A percentile compares a stretch with the other conserved stretches of the same genome.
Evolutionary conservation across 352 stramenopile species (phyloP).

Genomic region (Globisporangium perplexum): DNA sequence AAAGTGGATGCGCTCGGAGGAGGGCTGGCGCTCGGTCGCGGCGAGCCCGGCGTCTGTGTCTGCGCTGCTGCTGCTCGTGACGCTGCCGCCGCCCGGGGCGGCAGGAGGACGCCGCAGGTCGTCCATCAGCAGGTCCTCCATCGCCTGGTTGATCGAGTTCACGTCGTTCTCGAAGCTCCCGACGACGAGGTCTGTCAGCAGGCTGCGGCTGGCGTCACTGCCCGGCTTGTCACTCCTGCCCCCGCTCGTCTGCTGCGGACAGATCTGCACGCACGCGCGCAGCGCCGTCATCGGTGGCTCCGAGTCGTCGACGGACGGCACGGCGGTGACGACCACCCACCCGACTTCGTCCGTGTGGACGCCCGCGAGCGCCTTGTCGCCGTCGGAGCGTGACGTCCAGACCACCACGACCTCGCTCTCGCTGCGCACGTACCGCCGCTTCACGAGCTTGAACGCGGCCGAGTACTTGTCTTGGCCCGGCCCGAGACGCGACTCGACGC

Average conservation of each 20-base stretch:
- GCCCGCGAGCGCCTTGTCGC: conserved; percentile 8
- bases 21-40: background rate
- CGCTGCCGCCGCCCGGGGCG: background rate
- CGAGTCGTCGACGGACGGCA: conserved; percentile 1
- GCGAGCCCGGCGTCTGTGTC: background rate
- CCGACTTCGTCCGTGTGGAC: conserved; percentile 9
- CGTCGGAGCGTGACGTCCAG: conserved; percentile 12
- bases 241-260: background rate
- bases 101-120: conserved; percentile 1
- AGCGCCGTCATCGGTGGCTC: conserved; percentile 3
- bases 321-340: conserved; percentile 8
- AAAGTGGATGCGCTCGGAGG: background rate
- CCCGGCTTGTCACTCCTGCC: background rate
- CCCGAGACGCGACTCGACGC: background rate
- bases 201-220: background rate
- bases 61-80: background rate
- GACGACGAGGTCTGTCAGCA: conserved; percentile 6
- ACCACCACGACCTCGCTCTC: conserved; percentile 9
- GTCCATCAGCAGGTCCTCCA: conserved; percentile 12
- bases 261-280: conserved; percentile 11
- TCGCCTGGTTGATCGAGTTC: conserved; percentile 15
- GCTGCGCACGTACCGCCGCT: conserved; percentile 11
- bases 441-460: conserved; percentile 12
- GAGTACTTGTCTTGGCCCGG: conserved; percentile 3
- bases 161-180: conserved; percentile 14